These are phyloP conservation scores for Petrea volubilis DNA, from an alignment of 257 asterid species.

Conservation along the genomic window DNA sequence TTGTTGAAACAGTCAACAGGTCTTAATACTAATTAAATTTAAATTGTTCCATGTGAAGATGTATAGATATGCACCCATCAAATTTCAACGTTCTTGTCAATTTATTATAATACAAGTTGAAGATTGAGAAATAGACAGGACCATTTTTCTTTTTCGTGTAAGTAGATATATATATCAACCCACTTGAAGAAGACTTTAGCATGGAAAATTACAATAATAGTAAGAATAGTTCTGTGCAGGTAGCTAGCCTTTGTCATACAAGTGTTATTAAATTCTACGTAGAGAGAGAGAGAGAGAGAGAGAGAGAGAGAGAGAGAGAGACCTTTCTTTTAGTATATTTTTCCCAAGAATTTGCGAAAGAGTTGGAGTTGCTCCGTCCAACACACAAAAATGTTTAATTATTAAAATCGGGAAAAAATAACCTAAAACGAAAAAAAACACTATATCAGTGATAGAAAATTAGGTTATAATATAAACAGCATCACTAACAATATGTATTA, in stretches of 20 bases:
- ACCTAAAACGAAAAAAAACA: no score
- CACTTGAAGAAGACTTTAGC: constrained; percentile 24
- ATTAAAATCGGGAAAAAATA: no score
- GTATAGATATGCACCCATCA: not conserved
- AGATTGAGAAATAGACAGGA: not conserved
- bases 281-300: no score
- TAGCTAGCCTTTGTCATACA: not conserved
- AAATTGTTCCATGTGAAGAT: constrained; percentile 25
- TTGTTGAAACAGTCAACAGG: constrained; percentile 27
- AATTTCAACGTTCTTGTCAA: constrained; percentile 34
- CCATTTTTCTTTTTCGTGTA: not conserved
- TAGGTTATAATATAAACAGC: no score
- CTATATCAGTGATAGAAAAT: no score
- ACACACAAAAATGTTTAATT: no score
- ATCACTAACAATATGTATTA: no score
- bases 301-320: no score
- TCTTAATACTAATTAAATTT: constrained; percentile 16
- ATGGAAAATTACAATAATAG: not conserved
- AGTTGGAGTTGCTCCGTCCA: no score
- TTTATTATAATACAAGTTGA: constrained; percentile 25
- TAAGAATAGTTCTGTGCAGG: not conserved
- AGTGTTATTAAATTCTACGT: not conserved
- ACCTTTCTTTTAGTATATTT: no score
- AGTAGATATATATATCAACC: not conserved
- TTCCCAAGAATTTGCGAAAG: no score